Conservation (phyloP, 1,284 basidiomycete species). For the Trichosporon faecale region DNA sequence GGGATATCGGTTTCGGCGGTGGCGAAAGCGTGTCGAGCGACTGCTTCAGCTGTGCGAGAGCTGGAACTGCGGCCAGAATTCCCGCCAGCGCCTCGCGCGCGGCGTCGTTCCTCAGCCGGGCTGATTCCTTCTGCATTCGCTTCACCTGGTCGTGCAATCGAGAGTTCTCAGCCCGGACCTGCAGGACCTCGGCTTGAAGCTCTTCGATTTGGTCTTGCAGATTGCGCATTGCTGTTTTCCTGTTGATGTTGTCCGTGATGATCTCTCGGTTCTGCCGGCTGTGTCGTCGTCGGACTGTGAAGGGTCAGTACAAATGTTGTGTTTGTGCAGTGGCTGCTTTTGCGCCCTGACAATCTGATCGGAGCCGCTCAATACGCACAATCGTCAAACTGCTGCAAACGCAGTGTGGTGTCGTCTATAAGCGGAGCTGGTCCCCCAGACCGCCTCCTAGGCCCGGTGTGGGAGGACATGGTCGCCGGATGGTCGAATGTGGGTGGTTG, state of each 20-base stretch:
- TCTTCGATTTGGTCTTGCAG: constrained; percentile 20
- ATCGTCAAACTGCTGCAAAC: constrained; percentile 16
- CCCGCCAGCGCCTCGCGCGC: constrained; percentile 15
- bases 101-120: neutral
- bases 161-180: constrained; percentile 7
- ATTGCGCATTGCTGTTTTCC: constrained; percentile 13
- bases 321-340: neutral
- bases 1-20: neutral
- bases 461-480: constrained; percentile 11
- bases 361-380: constrained; percentile 8
- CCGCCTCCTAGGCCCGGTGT: neutral
- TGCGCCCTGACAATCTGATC: neutral
- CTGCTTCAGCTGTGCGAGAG: constrained; percentile 13
- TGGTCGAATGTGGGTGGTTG: neutral
- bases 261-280: constrained; percentile 24
- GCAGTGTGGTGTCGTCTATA: neutral
- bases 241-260: constrained; percentile 24
- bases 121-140: neutral
- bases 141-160: constrained; percentile 8
- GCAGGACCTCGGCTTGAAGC: constrained; percentile 22
- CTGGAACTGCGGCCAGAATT: constrained; percentile 18
- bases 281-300: constrained; percentile 23
- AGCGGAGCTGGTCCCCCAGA: neutral
- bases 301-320: neutral
- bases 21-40: constrained; percentile 5